Base-by-base conservation (phyloP, 257 asterid species). In the Solanum phureja region DNA sequence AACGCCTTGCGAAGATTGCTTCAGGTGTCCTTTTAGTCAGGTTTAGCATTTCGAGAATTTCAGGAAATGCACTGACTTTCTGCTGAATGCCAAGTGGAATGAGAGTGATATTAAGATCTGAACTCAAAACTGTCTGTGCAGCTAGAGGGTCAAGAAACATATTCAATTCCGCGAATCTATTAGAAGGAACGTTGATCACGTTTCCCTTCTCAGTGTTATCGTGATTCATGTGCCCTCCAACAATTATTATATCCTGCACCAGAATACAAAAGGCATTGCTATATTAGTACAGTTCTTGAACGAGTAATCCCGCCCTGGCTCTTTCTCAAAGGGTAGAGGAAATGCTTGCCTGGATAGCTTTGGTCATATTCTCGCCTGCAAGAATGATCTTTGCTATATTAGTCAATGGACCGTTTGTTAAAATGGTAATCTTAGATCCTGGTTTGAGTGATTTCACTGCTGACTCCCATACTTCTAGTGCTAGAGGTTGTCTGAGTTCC, bases 361-460 rank as follows among this genome's bases (percentile, higher is more conserved):
- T 91, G 76, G 91, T 92, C 66, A 62, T n/a, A 34, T 89, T 93
- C 86, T 92, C 89, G 87, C 91, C 93, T 10, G 94, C 90, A 88
- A 90, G 94, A 88, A 96, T 74, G 35, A 93, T 94, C 18, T 90
- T 88, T 40, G 98, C 99, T 60, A 92, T 86, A 86, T 91, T 94
- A 81, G 98, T 96, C 92, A 96, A 89, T 10, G 99, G 99, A 58
- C 98, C 99, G 81, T 96, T 96, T 72, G 98, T 91, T 87, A 96
- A 90, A 87, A 96, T 86, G 31, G 94, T 92, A 83, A 96, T 89
- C 75, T 95, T 95, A 8, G 97, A 93, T 75, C 93, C 94, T 1
- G 92, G 88, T 12, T 87, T 86, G 29, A 95, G 94, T 35, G 97
- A 92, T 79, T 90, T 83, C 29, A 92, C 87, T 14, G 95, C 90